Base-by-base conservation (phyloP, 495 filamentous ascomycete species). In the Thermothielavioides terrestris region DNA sequence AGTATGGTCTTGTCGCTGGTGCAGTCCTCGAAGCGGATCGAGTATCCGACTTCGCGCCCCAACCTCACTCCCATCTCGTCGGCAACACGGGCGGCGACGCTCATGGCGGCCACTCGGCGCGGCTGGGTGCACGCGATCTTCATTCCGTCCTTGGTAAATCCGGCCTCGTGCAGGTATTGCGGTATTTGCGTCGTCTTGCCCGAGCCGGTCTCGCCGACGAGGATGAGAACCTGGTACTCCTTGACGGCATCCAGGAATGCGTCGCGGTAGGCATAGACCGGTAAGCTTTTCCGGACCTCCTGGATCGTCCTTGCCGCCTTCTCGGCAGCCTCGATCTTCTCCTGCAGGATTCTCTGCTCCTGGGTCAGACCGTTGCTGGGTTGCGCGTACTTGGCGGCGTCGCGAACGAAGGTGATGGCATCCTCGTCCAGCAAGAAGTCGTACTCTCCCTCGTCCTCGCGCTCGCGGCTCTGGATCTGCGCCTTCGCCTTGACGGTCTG, bases 51-150 rank as follows among this genome's bases (percentile, higher is more conserved):
- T 60, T 95, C 88, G 56, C 89, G 88, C 1, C 92, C 92, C 15
- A 97, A 65, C 64, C 86, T 90, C 28, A 88, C 84, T 4, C 89
- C 88, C 79, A 94, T 85, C 60, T 98, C 92, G 46, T 98, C 91
- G 1, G 92, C 86, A 9, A 98, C 92, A 68, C 92, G 88, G 18
- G 86, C 81, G 5, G 92, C 92, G 28, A 98, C 92, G 57, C 84
- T 91, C 86, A 95, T 96, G 18, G 92, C 91, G 32, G 92, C 92
- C 9, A 98, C 92, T 70, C 92, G 81, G 50, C 92, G 82, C n/a
- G 92, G 92, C 64, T 98, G 88, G 1, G 85, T 89, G 54, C 84
- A 88, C 2, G 81, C 84, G 26, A 89, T 69, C 58, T 85, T 87
- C 52, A 75, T 62, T 6, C 81, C 84, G 58, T 82, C 78, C 55